A percentile compares a stretch with the other conserved stretches of the same genome.
phyloP scores from a whole-genome alignment of 371 early-diverging fungal species.

The Mortierella sp. region DNA sequence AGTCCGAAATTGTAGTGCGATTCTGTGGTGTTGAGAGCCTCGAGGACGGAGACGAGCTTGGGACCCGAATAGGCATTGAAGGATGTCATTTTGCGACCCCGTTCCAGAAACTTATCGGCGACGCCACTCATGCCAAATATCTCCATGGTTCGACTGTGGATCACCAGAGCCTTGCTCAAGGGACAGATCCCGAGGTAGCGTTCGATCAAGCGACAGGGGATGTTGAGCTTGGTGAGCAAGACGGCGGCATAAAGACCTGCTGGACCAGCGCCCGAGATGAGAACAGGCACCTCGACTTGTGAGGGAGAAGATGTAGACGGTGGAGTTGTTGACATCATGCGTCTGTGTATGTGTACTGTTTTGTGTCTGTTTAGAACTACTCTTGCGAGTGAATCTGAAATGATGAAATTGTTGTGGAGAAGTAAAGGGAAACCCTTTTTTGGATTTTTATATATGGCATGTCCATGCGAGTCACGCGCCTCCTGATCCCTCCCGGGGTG shows the following conservation, averaged over 20 bases:
- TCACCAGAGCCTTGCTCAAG: conserved; percentile 42
- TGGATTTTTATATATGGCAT: no score
- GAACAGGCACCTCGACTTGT: conserved; percentile 29
- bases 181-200: conserved; percentile 39
- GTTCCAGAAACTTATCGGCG: conserved; percentile 25
- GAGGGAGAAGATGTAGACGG: neutral
- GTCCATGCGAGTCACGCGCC: no score
- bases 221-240: conserved; percentile 40
- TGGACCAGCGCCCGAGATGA: conserved; percentile 72
- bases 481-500: no score
- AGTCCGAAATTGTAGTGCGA: conserved; percentile 40
- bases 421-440: no score
- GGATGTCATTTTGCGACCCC: conserved; percentile 13
- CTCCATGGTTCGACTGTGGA: conserved; percentile 53
- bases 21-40: conserved; percentile 22
- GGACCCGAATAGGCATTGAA: conserved; percentile 31
- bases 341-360: no score
- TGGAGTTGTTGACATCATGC: neutral
- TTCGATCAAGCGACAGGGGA: conserved; percentile 42
- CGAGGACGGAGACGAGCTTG: conserved; percentile 16
- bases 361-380: no score
- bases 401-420: no score
- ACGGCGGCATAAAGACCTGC: conserved; percentile 61
- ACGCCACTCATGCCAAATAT: conserved; percentile 38
- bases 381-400: no score